These are phyloP conservation scores for Epichloe brachyelytri DNA, from an alignment of 2,329 filamentous ascomycete genomes.

Conservation along the genomic window DNA sequence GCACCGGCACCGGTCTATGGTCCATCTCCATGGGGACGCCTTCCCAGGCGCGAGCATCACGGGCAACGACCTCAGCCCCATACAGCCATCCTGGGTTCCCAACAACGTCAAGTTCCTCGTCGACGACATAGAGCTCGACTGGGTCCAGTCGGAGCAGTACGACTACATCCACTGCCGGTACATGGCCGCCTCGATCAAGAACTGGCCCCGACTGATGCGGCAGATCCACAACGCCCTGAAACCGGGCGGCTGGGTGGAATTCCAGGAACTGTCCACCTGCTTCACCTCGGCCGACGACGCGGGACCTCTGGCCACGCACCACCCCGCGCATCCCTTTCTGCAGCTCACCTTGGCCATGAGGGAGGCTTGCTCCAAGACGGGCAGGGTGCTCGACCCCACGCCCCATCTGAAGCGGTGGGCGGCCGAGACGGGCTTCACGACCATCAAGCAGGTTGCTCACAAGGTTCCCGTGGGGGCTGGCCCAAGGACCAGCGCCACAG, in stretches of 20 bases:
- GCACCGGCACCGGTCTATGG: constrained; percentile 35
- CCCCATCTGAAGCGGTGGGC: constrained; percentile 17
- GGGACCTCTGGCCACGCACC: constrained; percentile 13
- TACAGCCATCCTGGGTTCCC: constrained; percentile 36
- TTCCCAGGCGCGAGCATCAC: constrained; percentile 23
- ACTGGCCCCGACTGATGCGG: constrained; percentile 15
- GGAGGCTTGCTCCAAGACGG: constrained; percentile 15
- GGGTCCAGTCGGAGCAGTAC: constrained; percentile 22
- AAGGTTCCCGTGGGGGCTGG: constrained; percentile 26
- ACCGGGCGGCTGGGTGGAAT: constrained; percentile 35
- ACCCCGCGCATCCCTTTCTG: constrained; percentile 21
- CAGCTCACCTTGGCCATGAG: constrained; percentile 14
- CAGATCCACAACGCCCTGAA: constrained; percentile 23
- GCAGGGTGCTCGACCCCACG: constrained; percentile 18
- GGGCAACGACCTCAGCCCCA: constrained; percentile 29
- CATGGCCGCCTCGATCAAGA: constrained; percentile 21
- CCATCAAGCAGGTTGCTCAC: constrained; percentile 18
- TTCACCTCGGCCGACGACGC: constrained; percentile 25
- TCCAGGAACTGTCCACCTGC: constrained; percentile 27
- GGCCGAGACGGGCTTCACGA: constrained; percentile 22
- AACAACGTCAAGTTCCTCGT: constrained; percentile 46
- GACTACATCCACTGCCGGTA: constrained; percentile 24
- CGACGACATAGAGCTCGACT: constrained; percentile 45
- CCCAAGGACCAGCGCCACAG: constrained; percentile 26
- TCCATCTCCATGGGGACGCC: constrained; percentile 30